Conservation (phyloP, 2,329 filamentous ascomycete genomes). For the Trichoderma sp. region DNA sequence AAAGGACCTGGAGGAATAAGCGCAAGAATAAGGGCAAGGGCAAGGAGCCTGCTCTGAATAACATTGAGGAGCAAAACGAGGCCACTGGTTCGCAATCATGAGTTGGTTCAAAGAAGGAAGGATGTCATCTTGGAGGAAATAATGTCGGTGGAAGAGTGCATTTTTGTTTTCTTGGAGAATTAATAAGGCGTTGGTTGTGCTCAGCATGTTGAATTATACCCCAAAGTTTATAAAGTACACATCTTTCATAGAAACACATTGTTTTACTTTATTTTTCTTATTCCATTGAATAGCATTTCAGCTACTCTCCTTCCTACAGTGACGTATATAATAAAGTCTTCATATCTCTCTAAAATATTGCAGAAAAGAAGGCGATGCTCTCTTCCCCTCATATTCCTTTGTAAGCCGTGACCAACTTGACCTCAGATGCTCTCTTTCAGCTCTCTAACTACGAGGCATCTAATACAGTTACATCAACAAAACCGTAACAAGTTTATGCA, state of each 20-base stretch:
- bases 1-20: background rate
- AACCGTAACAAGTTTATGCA: no score
- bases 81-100: background rate
- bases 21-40: background rate
- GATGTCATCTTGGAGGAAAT: background rate
- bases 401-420: no score
- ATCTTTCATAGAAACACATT: background rate
- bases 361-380: no score
- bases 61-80: constrained; percentile 4
- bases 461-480: no score
- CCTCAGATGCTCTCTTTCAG: no score
- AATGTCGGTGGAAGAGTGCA: background rate
- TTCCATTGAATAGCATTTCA: no score
- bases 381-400: no score
- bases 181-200: background rate
- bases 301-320: no score
- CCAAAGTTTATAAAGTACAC: background rate
- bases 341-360: no score
- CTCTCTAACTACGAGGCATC: no score
- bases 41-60: background rate
- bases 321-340: no score
- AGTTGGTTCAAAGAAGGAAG: no score
- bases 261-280: background rate
- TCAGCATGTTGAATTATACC: constrained; percentile 2
- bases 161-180: background rate